phyloP scores from a whole-genome alignment of 2,329 filamentous ascomycete species.

The Mycosphaerella sp. region DNA sequence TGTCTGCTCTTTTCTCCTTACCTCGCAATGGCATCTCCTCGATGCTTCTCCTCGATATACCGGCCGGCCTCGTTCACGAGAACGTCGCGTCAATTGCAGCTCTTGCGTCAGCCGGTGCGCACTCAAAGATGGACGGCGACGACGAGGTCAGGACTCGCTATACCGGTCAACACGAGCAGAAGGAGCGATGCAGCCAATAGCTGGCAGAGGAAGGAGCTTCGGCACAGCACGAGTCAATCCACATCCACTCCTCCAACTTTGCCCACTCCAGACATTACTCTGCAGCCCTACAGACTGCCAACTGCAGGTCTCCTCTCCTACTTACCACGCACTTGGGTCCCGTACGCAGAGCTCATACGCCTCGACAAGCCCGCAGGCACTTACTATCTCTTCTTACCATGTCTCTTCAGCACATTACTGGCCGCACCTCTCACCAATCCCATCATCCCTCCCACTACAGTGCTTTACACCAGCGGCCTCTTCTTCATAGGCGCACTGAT shows the following conservation, averaged over 20 bases:
- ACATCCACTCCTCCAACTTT: background rate
- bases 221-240: constrained; percentile 1
- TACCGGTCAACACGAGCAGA: background rate
- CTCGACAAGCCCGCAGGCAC: constrained; percentile 76
- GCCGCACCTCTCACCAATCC: constrained; percentile 64
- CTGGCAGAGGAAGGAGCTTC: background rate
- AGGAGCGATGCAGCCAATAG: background rate
- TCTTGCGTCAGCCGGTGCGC: background rate
- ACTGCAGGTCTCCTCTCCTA: constrained; percentile 62
- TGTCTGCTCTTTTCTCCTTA: background rate
- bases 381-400: constrained; percentile 80
- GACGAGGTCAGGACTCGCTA: background rate
- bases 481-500: constrained; percentile 72
- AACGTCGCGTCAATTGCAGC: constrained; percentile 19
- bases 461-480: constrained; percentile 57
- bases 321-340: constrained; percentile 63
- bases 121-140: constrained; percentile 17
- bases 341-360: constrained; percentile 75
- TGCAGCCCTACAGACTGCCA: constrained; percentile 55
- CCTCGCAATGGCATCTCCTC: constrained; percentile 12
- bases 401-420: constrained; percentile 74
- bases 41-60: constrained; percentile 13
- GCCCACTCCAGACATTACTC: background rate
- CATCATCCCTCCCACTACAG: constrained; percentile 53
- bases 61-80: constrained; percentile 16